Evolutionary conservation across 208 protist genomes (phyloP).

Genomic region (Wallacemonas sp.): DNA sequence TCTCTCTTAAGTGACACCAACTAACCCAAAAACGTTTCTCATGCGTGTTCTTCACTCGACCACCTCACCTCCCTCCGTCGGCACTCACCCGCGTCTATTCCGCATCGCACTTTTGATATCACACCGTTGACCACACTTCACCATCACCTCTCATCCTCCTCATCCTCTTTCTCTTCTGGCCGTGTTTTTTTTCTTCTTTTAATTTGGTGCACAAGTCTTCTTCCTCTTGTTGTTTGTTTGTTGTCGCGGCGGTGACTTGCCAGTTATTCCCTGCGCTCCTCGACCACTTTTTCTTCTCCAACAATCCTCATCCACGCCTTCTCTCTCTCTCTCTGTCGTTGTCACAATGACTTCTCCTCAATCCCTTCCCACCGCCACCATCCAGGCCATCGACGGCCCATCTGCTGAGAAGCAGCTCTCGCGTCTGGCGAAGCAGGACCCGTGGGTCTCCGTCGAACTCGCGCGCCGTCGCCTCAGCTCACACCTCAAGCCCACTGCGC

Average conservation of each 20-base stretch:
- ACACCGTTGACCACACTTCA: too few species aligned
- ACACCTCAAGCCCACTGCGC: slow-evolving; percentile 37
- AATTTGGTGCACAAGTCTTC: too few species aligned
- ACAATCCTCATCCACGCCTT: too few species aligned
- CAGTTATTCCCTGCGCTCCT: too few species aligned
- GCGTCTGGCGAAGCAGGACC: slow-evolving; percentile 17
- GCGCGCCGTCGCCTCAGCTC: slow-evolving; percentile 40
- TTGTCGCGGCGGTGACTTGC: too few species aligned
- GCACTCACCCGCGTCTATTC: too few species aligned
- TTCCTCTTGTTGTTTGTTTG: too few species aligned
- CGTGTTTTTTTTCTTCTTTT: slow-evolving; percentile 18
- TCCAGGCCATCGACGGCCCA: not conserved
- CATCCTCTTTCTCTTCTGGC: too few species aligned
- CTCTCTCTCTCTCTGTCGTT: slow-evolving; percentile 1
- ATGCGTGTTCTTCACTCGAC: too few species aligned
- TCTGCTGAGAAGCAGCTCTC: not conserved
- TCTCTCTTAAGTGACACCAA: too few species aligned
- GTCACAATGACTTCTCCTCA: not conserved
- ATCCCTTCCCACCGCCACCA: not conserved
- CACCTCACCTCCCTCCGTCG: not conserved
- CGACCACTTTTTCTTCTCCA: slow-evolving; percentile 9
- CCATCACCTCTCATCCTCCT: slow-evolving; percentile 10
- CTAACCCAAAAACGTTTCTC: too few species aligned
- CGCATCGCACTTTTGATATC: too few species aligned
- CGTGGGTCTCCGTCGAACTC: slow-evolving; percentile 50